phyloP scores from a whole-genome alignment of 345 rosid species.

The Populus pruinosa region DNA sequence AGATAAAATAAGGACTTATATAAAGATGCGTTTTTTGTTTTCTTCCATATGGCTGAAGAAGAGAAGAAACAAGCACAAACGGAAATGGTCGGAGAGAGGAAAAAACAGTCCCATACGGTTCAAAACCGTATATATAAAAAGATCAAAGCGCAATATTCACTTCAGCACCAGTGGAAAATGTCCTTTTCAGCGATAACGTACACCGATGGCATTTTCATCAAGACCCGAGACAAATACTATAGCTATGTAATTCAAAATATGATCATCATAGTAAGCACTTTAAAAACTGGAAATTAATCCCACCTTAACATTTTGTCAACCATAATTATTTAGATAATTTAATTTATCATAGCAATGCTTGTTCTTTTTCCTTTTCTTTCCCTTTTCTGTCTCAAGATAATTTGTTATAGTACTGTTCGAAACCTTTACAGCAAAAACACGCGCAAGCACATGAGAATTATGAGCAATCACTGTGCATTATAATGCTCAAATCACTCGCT shows the following conservation, averaged over 20 bases:
- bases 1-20: no score
- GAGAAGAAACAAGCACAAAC: background rate
- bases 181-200: background rate
- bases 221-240: no score
- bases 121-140: background rate
- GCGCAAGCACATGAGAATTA: background rate
- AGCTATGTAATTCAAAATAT: no score
- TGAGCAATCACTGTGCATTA: background rate
- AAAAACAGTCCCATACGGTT: constrained; percentile 22
- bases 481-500: background rate
- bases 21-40: no score
- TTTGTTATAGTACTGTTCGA: background rate
- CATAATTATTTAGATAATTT: background rate
- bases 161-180: background rate
- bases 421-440: background rate
- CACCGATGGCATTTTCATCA: background rate
- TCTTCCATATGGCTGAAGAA: background rate
- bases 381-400: no score
- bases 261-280: background rate
- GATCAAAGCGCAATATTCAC: background rate
- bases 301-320: background rate
- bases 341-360: no score
- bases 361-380: no score
- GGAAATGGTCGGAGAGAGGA: background rate
- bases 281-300: background rate